Percentiles rank a stretch among this genome's conserved stretches.
These are phyloP conservation scores for Alternaria tenuissima DNA, from an alignment of 2,329 filamentous ascomycete genomes.

Conservation along the genomic window DNA sequence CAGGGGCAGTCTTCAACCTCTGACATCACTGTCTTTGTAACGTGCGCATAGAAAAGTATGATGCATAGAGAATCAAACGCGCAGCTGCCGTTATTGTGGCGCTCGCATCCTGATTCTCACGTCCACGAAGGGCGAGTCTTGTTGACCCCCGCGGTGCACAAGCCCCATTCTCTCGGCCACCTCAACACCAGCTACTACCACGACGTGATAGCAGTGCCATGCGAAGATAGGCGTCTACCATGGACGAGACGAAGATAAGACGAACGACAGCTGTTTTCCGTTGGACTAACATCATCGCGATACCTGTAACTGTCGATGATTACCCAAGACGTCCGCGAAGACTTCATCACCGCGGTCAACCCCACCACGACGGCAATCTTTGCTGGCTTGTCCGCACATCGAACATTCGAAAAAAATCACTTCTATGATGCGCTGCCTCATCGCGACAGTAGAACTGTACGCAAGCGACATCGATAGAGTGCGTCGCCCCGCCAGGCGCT, in stretches of 20 bases:
- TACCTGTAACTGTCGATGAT: background rate
- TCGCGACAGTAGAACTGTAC: background rate
- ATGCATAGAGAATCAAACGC: background rate
- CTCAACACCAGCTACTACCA: background rate
- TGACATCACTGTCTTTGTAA: background rate
- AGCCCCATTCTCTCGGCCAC: background rate
- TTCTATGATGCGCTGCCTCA: background rate
- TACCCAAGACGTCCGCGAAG: background rate
- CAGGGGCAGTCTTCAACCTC: background rate
- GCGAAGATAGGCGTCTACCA: background rate
- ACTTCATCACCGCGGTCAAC: background rate
- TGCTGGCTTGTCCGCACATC: background rate
- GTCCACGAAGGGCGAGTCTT: slow-evolving; percentile 6
- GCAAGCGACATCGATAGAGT: background rate
- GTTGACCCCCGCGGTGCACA: slow-evolving; percentile 3
- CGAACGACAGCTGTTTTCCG: background rate
- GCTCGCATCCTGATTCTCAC: background rate
- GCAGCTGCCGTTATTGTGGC: background rate
- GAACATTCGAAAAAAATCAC: background rate
- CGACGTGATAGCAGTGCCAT: background rate
- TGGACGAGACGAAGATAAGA: background rate
- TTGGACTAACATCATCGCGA: background rate
- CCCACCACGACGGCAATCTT: background rate
- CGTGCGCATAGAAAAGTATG: background rate
- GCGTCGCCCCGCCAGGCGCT: background rate